Conservation (phyloP, 2,329 filamentous ascomycete species). For the Fusarium goolgardi region DNA sequence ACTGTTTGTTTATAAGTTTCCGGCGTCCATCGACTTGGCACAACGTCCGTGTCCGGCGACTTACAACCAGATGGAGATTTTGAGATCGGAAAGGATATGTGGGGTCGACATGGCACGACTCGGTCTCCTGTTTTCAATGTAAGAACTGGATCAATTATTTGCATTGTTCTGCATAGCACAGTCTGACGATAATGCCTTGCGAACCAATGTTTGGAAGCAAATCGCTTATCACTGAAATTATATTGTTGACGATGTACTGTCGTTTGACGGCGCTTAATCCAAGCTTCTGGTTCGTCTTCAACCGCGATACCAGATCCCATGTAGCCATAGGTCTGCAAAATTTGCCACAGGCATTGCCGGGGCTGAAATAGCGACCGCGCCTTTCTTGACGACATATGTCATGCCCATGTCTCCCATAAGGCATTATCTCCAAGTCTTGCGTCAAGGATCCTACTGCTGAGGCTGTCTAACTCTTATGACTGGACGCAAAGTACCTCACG, state of each 20-base stretch:
- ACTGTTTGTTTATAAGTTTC: neutral
- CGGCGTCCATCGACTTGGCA: neutral
- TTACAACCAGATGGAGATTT: constrained; percentile 9
- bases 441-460: neutral
- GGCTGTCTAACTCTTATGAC: neutral
- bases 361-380: constrained; percentile 15
- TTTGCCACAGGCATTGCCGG: constrained; percentile 14
- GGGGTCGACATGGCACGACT: constrained; percentile 1
- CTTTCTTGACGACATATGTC: constrained; percentile 6
- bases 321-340: constrained; percentile 19
- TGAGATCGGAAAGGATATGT: constrained; percentile 4
- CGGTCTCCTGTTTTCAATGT: neutral
- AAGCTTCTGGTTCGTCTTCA: constrained; percentile 43
- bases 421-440: constrained; percentile 8
- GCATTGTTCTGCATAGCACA: constrained; percentile 9
- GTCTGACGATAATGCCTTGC: constrained; percentile 31
- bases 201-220: neutral
- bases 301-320: constrained; percentile 27
- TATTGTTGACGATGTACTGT: constrained; percentile 6
- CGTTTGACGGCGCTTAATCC: constrained; percentile 39
- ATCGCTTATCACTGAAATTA: neutral
- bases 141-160: neutral
- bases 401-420: neutral
- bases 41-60: constrained; percentile 4
- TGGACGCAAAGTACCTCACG: neutral